Conservation (phyloP, 2,329 filamentous ascomycete genomes). For the Diaporthe velutina region DNA sequence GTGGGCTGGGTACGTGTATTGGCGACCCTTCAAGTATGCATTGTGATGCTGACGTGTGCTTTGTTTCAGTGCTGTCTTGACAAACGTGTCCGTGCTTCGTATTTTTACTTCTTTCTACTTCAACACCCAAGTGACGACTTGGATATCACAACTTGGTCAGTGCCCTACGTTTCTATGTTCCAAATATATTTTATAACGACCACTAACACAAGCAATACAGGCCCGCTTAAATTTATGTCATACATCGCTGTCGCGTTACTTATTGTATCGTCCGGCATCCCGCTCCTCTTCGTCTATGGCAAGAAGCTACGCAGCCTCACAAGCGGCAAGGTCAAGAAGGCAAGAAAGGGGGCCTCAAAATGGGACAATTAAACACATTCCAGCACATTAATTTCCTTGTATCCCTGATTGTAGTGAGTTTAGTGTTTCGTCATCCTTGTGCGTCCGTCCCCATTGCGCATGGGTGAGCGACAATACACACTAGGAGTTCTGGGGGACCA, state of each 20-base stretch:
- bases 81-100: constrained; percentile 48
- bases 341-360: not conserved
- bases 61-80: constrained; percentile 44
- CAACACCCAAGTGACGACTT: constrained; percentile 44
- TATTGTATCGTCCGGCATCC: constrained; percentile 47
- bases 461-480: no score
- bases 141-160: constrained; percentile 42
- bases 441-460: no score
- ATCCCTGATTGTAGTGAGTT: not conserved
- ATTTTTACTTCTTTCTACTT: constrained; percentile 47
- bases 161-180: not conserved
- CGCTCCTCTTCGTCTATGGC: constrained; percentile 46
- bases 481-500: no score
- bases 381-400: no score
- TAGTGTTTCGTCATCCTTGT: not conserved
- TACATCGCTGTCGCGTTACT: constrained; percentile 32
- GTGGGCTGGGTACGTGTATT: constrained; percentile 15
- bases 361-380: not conserved
- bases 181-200: accelerated
- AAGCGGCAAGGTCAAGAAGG: constrained; percentile 43
- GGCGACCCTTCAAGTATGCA: not conserved
- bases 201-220: not conserved
- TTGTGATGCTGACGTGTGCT: not conserved
- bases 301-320: constrained; percentile 46
- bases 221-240: constrained; percentile 14